Percentiles rank a stretch among this genome's conserved stretches.
Conservation (phyloP, 768 basidiomycete genomes). For the Rhizopogon rudus region DNA sequence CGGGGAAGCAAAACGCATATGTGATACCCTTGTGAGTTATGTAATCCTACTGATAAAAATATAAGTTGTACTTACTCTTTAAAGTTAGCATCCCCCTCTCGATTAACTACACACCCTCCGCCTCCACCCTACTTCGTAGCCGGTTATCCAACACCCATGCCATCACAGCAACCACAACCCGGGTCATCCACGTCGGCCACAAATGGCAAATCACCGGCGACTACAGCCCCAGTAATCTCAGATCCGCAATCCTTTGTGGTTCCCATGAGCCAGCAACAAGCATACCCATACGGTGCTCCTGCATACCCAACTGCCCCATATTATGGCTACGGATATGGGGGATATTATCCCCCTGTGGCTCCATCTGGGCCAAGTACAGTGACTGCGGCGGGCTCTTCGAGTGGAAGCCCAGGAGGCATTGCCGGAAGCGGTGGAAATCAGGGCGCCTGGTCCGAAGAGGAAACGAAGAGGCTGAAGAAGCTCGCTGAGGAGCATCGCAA, state of each 20-base stretch:
- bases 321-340: constrained; percentile 45
- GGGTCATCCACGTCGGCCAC: constrained; percentile 23
- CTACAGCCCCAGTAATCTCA: constrained; percentile 51
- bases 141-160: constrained; percentile 24
- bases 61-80: background rate
- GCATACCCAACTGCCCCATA: constrained; percentile 62
- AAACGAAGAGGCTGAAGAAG: constrained; percentile 61
- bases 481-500: constrained; percentile 64
- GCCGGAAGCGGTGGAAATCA: constrained; percentile 44
- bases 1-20: constrained; percentile 70
- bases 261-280: constrained; percentile 52
- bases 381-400: constrained; percentile 19
- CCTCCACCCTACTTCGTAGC: constrained; percentile 51
- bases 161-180: constrained; percentile 29
- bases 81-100: constrained; percentile 71
- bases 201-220: constrained; percentile 28
- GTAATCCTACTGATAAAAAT: background rate
- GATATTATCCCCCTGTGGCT: constrained; percentile 27
- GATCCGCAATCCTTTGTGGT: constrained; percentile 73
- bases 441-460: constrained; percentile 77
- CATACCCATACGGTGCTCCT: constrained; percentile 29
- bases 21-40: constrained; percentile 62
- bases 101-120: constrained; percentile 61
- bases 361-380: constrained; percentile 20
- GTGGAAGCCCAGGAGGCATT: constrained; percentile 12